phyloP scores from a whole-genome alignment of 176 grass and related monocot species.

The Dendrocalamus sinicus region DNA sequence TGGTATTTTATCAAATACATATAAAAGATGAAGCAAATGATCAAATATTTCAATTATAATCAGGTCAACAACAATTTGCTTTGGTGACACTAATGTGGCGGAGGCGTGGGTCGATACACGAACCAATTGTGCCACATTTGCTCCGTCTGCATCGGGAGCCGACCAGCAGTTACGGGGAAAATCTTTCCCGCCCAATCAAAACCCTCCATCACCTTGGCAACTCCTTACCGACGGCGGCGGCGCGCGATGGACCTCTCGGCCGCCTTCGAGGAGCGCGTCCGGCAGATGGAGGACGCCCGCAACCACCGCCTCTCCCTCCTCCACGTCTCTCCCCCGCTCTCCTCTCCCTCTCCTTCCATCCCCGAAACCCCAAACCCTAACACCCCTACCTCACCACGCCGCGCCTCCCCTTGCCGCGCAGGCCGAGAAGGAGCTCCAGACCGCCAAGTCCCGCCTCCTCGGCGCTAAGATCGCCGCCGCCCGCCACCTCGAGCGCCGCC shows the following conservation, averaged over 20 bases:
- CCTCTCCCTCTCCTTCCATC: not conserved
- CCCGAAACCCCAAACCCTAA: slow-evolving; percentile 29
- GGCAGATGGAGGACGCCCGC: slow-evolving; percentile 78
- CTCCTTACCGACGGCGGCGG: not conserved
- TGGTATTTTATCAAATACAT: too few species aligned
- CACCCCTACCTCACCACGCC: not conserved
- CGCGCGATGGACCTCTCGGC: slow-evolving; percentile 65
- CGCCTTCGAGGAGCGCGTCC: slow-evolving; percentile 79
- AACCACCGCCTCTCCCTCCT: slow-evolving; percentile 73
- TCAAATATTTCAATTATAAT: too few species aligned
- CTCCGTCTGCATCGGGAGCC: not conserved
- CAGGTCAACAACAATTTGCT: not conserved
- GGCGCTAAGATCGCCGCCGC: slow-evolving; percentile 48
- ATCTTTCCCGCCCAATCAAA: slow-evolving; percentile 37
- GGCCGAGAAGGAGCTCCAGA: slow-evolving; percentile 82
- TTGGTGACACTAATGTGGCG: not conserved
- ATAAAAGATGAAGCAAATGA: too few species aligned
- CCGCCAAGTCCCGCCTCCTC: slow-evolving; percentile 61
- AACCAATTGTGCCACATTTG: not conserved
- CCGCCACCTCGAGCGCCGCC: slow-evolving; percentile 60
- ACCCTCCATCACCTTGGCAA: not conserved
- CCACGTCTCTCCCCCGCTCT: slow-evolving; percentile 37
- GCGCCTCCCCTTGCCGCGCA: slow-evolving; percentile 34
- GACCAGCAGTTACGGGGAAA: not conserved
- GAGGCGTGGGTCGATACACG: not conserved